phyloP scores from a whole-genome alignment of 1,139 yeast species.

The Taphrina populina region DNA sequence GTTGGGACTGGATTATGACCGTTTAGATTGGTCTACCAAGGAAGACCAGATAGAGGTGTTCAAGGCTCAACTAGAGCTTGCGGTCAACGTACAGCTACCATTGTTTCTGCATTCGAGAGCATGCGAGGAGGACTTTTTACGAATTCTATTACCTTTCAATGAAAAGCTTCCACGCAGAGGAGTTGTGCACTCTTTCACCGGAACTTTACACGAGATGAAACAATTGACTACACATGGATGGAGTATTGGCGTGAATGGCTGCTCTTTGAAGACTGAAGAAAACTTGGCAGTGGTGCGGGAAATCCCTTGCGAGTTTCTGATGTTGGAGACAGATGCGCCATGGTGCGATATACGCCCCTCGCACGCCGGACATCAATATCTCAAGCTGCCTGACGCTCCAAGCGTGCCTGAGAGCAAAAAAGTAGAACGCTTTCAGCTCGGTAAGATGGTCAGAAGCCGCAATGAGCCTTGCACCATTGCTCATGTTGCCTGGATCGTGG shows the following conservation, averaged over 20 bases:
- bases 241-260: constrained; percentile 84
- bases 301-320: constrained; percentile 65
- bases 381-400: constrained; percentile 51
- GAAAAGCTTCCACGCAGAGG: constrained; percentile 50
- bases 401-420: constrained; percentile 54
- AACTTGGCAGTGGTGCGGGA: constrained; percentile 63
- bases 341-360: constrained; percentile 93
- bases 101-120: constrained; percentile 85
- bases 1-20: constrained; percentile 70
- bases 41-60: constrained; percentile 69
- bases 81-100: constrained; percentile 61
- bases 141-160: constrained; percentile 60
- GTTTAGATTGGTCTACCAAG: constrained; percentile 71
- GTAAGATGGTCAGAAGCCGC: constrained; percentile 69
- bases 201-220: constrained; percentile 61
- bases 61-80: constrained; percentile 65
- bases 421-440: constrained; percentile 55
- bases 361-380: constrained; percentile 66
- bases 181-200: constrained; percentile 94
- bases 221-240: constrained; percentile 60
- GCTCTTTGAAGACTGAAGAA: constrained; percentile 77
- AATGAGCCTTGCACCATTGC: constrained; percentile 90
- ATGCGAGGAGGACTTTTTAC: constrained; percentile 77
- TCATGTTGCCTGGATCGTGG: constrained; percentile 74
- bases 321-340: constrained; percentile 83